These are phyloP conservation scores for Rasamsonia emersonii DNA, from an alignment of 2,329 filamentous ascomycete genomes.

Conservation along the genomic window DNA sequence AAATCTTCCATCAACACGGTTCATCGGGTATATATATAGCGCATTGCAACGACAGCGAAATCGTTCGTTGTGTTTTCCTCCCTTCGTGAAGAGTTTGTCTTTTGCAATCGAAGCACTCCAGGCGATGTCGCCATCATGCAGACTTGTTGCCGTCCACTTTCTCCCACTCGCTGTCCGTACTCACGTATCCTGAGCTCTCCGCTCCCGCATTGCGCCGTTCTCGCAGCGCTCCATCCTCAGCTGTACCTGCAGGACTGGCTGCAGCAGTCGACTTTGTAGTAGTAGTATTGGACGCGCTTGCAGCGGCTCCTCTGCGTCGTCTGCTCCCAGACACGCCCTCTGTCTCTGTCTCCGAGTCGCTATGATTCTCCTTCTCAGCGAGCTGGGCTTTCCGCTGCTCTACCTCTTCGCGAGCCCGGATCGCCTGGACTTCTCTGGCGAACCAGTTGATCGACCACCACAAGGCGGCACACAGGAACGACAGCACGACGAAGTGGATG, in stretches of 20 bases:
- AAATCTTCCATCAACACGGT: too few relatives aligned
- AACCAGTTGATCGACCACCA: conserved; percentile 99
- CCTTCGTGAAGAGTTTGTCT: too few relatives aligned
- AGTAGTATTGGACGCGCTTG: too few relatives aligned
- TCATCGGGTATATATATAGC: too few relatives aligned
- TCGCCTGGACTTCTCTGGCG: conserved; percentile 54
- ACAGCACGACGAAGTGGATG: conserved; percentile 80
- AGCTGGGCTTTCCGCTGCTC: conserved; percentile 37
- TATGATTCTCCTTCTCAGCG: conserved; percentile 30
- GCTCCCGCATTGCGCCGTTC: conserved; percentile 39
- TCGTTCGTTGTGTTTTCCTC: too few relatives aligned
- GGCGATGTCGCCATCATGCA: too few relatives aligned
- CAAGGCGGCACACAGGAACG: conserved; percentile 66
- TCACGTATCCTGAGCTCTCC: conserved; percentile 47
- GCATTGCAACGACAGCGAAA: too few relatives aligned
- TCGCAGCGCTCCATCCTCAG: conserved; percentile 29
- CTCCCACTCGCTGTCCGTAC: conserved; percentile 96
- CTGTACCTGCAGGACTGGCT: too few relatives aligned
- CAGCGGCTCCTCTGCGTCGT: conserved; percentile 17
- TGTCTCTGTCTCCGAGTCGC: conserved; percentile 10
- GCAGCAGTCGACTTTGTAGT: too few relatives aligned
- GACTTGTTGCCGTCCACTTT: conserved; percentile 55
- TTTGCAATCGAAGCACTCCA: too few relatives aligned
- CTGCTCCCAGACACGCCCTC: conserved; percentile 7
- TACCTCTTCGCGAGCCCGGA: conserved; percentile 41